Conservation (phyloP, 805 yeast genomes). For the Candida ipomoeae region DNA sequence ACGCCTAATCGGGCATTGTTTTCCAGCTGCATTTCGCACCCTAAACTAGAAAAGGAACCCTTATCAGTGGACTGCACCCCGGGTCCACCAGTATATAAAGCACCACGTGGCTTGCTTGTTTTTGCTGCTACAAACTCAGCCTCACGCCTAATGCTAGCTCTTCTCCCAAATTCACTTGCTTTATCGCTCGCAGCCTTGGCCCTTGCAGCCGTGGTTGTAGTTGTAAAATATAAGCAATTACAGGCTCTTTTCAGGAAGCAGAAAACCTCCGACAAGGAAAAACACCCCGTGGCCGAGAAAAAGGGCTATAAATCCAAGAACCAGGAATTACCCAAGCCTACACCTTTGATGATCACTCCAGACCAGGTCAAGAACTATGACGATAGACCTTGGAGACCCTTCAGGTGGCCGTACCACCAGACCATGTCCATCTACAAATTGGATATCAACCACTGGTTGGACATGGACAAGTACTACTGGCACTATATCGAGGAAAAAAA, state of each 20-base stretch:
- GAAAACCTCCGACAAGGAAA: slow-evolving; percentile 2
- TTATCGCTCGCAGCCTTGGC: slow-evolving; percentile 1
- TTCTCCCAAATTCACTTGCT: background rate
- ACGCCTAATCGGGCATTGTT: slow-evolving; percentile 2
- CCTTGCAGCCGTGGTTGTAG: background rate
- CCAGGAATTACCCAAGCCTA: slow-evolving; percentile 39
- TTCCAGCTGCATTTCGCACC: slow-evolving; percentile 6
- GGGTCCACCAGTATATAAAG: background rate
- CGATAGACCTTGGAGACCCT: slow-evolving; percentile 79
- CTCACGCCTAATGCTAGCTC: background rate
- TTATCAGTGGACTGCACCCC: background rate
- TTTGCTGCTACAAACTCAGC: background rate
- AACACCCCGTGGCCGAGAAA: background rate
- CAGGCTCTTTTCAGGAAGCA: background rate
- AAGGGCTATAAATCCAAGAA: background rate
- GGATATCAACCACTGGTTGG: slow-evolving; percentile 74
- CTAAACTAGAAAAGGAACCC: slow-evolving; percentile 2
- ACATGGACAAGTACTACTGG: slow-evolving; percentile 72
- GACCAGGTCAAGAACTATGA: slow-evolving; percentile 63
- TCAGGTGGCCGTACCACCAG: slow-evolving; percentile 77
- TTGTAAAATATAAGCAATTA: background rate
- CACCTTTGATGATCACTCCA: slow-evolving; percentile 61
- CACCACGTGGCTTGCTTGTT: background rate
- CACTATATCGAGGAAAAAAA: slow-evolving; percentile 62
- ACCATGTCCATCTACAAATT: slow-evolving; percentile 71